Evolutionary conservation across 352 stramenopile species (phyloP), one percentile per base, ranked within the genome.

Genomic region (Phytophthora melonis): DNA sequence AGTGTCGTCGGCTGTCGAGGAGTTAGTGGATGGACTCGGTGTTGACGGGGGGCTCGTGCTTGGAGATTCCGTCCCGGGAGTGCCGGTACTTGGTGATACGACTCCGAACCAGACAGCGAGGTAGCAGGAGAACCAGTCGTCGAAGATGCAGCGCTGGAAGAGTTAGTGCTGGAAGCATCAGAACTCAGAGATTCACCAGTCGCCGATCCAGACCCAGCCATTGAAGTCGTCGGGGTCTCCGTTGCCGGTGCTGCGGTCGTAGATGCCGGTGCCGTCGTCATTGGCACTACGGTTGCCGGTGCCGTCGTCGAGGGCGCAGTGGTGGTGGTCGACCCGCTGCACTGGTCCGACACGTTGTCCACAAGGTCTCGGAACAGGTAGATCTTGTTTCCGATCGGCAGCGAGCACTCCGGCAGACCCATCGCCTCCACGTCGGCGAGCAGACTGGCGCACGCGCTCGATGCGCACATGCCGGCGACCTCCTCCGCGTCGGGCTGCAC

Each of bases 361-460:
- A 77, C 43, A 14, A 77, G 27, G 59, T 77, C 64, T 16, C 32
- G 23, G 70, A 77, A 73, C 63, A 73, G 27, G 53, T 70, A 68
- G 58, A 77, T 77, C 58, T 77, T 72, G 64, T 73, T 30, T 18
- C 68, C 68, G 50, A 75, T 75, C 11, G 68, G 62, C 32, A 77
- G 45, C n/a, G 57, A 68, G 43, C 70, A 77, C 36, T 77, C 70
- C 52, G 58, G 63, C 58, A 77, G 21, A 41, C 58, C 59, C 49
- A 77, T 19, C 3, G 70, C 70, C 59, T 72, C 63, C 39, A 73
- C 70, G 27, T 77, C 65, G 4, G 53, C 64, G 21, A 77, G 34
- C 11, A 77, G 32, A 18, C 58, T 63, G 25, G 63, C 62, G 11
- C 70, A 77, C n/a, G 70, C 70, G 7, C 19, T 64, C 39, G 70